These are phyloP conservation scores for Apiospora marii DNA, from an alignment of 2,329 filamentous ascomycete species.

Conservation along the genomic window DNA sequence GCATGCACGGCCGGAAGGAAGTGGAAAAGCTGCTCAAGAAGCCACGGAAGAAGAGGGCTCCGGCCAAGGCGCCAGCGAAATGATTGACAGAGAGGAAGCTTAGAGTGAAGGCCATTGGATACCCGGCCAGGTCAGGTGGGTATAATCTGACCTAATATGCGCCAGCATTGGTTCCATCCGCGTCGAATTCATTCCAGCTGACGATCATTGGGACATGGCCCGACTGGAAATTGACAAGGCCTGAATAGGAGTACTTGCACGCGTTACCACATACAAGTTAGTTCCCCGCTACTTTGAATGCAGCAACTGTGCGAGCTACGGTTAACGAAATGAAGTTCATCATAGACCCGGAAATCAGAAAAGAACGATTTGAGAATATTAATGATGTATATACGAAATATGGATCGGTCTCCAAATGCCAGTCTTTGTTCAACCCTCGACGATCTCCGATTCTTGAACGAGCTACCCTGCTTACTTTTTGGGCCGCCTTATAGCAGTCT, in stretches of 20 bases:
- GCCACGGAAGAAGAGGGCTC: slow-evolving; percentile 43
- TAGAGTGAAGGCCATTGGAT: too few relatives aligned
- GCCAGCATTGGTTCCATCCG: neutral
- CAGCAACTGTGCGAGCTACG: too few relatives aligned
- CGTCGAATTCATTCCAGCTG: neutral
- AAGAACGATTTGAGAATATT: too few relatives aligned
- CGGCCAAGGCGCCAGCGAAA: neutral
- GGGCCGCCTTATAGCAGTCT: neutral
- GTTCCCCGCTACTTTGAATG: too few relatives aligned
- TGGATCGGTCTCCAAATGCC: too few relatives aligned
- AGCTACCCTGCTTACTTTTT: neutral
- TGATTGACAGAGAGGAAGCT: neutral
- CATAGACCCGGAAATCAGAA: too few relatives aligned
- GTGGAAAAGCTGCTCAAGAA: slow-evolving; percentile 72
- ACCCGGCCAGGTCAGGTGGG: neutral
- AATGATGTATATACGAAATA: too few relatives aligned
- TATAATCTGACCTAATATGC: neutral
- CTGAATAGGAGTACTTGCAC: too few relatives aligned
- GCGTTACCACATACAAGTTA: too few relatives aligned
- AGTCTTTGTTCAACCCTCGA: neutral
- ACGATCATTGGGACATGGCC: neutral
- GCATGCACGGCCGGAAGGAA: slow-evolving; percentile 74
- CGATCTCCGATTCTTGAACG: neutral
- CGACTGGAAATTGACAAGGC: too few relatives aligned
- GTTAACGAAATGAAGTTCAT: too few relatives aligned